phyloP scores from a whole-genome alignment of 768 basidiomycete genomes.

The Leccinum variicolor region DNA sequence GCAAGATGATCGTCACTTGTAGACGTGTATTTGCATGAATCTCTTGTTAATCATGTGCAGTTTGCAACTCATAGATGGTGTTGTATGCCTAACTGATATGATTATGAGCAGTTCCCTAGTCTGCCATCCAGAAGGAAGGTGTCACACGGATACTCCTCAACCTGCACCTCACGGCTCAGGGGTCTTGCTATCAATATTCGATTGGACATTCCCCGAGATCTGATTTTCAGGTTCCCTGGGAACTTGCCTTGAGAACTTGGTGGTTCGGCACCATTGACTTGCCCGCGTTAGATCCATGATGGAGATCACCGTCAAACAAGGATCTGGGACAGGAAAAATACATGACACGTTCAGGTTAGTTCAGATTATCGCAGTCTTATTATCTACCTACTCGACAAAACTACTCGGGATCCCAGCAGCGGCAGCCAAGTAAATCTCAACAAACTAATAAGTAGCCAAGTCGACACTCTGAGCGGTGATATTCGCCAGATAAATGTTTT shows the following conservation, averaged over 20 bases:
- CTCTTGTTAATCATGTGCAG: not conserved
- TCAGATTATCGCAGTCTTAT: not conserved
- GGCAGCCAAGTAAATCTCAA: not conserved
- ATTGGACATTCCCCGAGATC: not conserved
- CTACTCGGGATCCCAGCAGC: too few species aligned
- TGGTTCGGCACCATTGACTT: too few species aligned
- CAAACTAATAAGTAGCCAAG: not conserved
- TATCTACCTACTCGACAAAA: not conserved
- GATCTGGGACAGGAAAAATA: not conserved
- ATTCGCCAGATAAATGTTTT: slow-evolving; percentile 34
- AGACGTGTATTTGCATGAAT: not conserved
- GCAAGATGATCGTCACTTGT: not conserved
- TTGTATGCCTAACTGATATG: not conserved
- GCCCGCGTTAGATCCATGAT: not conserved
- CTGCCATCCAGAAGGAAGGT: not conserved
- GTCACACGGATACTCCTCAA: not conserved
- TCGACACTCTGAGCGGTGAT: slow-evolving; percentile 29
- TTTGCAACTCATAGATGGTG: not conserved
- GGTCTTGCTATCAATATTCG: not conserved
- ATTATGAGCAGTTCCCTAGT: not conserved
- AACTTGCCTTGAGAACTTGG: too few species aligned
- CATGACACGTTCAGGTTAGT: not conserved
- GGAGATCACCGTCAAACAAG: too few species aligned
- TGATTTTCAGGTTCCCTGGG: not conserved
- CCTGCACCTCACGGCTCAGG: not conserved